Percentiles rank a stretch among this genome's conserved stretches.
Conservation (phyloP, 352 stramenopile species). For the Globisporangium acanthophoron region DNA sequence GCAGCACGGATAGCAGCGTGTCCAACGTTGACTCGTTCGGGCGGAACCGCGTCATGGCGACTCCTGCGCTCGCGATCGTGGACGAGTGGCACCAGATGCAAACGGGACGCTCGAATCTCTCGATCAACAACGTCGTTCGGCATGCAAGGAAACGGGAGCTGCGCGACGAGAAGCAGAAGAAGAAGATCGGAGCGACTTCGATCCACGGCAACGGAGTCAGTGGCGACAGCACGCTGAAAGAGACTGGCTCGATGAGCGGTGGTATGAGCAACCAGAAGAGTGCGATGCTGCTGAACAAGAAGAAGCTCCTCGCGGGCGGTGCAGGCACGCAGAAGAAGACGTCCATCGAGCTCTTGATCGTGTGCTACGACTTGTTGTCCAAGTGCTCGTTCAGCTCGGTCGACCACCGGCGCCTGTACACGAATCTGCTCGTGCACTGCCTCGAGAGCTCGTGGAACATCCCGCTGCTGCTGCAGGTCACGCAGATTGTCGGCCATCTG, state of each 20-base stretch:
- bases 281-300: conserved; percentile 22
- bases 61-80: conserved; percentile 73
- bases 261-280: conserved; percentile 13
- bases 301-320: conserved; percentile 18
- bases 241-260: conserved; percentile 7
- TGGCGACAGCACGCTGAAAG: conserved; percentile 12
- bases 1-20: conserved; percentile 21
- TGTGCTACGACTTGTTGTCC: conserved; percentile 72
- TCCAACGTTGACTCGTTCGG: conserved; percentile 64
- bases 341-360: conserved; percentile 75
- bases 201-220: not conserved
- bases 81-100: conserved; percentile 82
- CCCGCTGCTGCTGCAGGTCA: conserved; percentile 77
- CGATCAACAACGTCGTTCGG: conserved; percentile 76
- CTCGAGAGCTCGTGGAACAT: conserved; percentile 84
- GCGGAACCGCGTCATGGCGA: conserved; percentile 84
- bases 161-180: conserved; percentile 55
- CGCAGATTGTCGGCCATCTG: conserved; percentile 67
- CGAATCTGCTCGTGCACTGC: conserved; percentile 79
- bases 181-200: conserved; percentile 22
- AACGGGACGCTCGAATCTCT: conserved; percentile 60
- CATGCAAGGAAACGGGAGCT: conserved; percentile 55
- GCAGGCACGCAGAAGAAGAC: conserved; percentile 37
- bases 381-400: conserved; percentile 71
- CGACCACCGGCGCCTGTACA: conserved; percentile 77